Conservation (phyloP, 2,329 filamentous ascomycete genomes). For the Epichloe bromicola region DNA sequence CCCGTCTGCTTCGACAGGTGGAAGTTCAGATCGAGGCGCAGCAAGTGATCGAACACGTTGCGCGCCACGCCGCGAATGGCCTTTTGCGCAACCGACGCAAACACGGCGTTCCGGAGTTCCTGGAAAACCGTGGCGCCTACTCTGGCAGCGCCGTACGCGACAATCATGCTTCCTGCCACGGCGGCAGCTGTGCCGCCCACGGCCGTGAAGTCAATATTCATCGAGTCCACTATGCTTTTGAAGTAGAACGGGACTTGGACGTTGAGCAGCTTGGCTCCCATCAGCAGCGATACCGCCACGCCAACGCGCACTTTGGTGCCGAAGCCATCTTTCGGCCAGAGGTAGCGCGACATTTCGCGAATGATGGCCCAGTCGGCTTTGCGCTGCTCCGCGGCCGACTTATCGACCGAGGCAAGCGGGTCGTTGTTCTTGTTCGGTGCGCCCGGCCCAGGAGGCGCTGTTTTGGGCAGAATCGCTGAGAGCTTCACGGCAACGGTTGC, state of each 20-base stretch:
- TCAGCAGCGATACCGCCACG: conserved; percentile 66
- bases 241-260: conserved; percentile 99
- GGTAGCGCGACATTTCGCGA: conserved; percentile 89
- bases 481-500: neutral
- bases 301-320: conserved; percentile 71
- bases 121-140: conserved; percentile 85
- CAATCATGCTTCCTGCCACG: conserved; percentile 81
- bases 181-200: conserved; percentile 81
- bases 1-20: conserved; percentile 91
- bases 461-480: conserved; percentile 2
- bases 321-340: conserved; percentile 74
- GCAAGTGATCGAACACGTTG: conserved; percentile 83
- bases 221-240: conserved; percentile 91
- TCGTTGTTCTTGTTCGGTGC: conserved; percentile 14
- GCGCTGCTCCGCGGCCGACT: conserved; percentile 71
- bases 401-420: conserved; percentile 21
- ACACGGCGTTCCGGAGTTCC: conserved; percentile 89
- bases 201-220: conserved; percentile 88
- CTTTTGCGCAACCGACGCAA: conserved; percentile 93
- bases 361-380: conserved; percentile 98
- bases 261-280: conserved; percentile 90
- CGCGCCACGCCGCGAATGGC: conserved; percentile 83
- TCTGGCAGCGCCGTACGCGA: conserved; percentile 81
- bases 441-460: conserved; percentile 6
- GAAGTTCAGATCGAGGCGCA: conserved; percentile 83